These are phyloP conservation scores for Huntiella savannae DNA, from an alignment of 2,329 filamentous ascomycete genomes.

Conservation along the genomic window DNA sequence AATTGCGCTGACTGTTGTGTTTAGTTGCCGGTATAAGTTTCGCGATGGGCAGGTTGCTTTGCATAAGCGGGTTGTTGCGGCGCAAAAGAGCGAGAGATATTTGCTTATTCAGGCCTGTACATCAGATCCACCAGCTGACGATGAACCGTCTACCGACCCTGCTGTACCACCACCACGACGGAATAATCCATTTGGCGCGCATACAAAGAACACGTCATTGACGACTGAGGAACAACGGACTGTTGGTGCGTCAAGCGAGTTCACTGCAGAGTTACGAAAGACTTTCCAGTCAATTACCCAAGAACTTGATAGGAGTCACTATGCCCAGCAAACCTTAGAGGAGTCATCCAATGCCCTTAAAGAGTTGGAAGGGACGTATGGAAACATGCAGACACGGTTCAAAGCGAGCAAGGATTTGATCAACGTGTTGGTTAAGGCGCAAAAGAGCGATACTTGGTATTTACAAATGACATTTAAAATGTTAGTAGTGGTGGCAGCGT, in stretches of 20 bases:
- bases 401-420: slow-evolving; percentile 56
- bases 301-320: slow-evolving; percentile 71
- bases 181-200: slow-evolving; percentile 12
- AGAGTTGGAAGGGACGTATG: slow-evolving; percentile 65
- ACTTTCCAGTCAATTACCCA: slow-evolving; percentile 74
- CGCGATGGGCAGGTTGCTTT: slow-evolving; percentile 66
- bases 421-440: slow-evolving; percentile 59
- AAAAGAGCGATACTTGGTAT: slow-evolving; percentile 98
- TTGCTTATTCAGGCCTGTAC: slow-evolving; percentile 10
- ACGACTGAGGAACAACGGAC: slow-evolving; percentile 53
- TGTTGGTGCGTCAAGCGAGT: slow-evolving; percentile 58
- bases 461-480: slow-evolving; percentile 78
- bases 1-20: slow-evolving; percentile 10
- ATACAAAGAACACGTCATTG: slow-evolving; percentile 20
- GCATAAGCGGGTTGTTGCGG: slow-evolving; percentile 29
- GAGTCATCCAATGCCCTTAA: slow-evolving; percentile 70
- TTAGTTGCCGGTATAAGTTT: slow-evolving; percentile 41
- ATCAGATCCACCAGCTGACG: slow-evolving; percentile 9
- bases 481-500: slow-evolving; percentile 54
- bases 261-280: slow-evolving; percentile 64
- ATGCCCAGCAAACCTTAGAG: slow-evolving; percentile 73
- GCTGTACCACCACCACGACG: slow-evolving; percentile 16
- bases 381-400: slow-evolving; percentile 57
- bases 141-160: slow-evolving; percentile 13
- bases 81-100: background rate